Conservation (phyloP, 1,284 basidiomycete species). For the Lentinula novae-zelandiae region DNA sequence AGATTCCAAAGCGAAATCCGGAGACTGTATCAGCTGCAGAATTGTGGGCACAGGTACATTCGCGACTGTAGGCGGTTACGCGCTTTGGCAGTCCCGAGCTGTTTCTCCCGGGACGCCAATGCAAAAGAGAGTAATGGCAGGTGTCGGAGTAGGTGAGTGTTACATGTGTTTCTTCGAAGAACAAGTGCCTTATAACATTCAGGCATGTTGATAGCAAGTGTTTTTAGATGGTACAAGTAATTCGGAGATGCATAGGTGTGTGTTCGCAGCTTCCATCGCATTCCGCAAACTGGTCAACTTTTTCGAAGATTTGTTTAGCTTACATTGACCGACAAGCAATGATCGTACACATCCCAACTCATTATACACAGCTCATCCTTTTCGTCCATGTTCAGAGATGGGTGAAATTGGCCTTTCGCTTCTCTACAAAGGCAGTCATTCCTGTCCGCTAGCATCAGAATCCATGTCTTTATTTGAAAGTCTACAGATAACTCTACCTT, state of each 20-base stretch:
- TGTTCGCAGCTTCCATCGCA: not conserved
- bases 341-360: slow-evolving; percentile 5
- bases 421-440: slow-evolving; percentile 97
- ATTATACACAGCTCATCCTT: not conserved
- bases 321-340: not conserved
- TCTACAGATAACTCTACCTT: slow-evolving; percentile 53
- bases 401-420: slow-evolving; percentile 86
- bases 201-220: slow-evolving; percentile 33
- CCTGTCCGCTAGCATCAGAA: slow-evolving; percentile 41
- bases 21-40: slow-evolving; percentile 49
- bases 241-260: not conserved
- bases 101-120: slow-evolving; percentile 40
- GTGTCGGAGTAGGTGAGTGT: slow-evolving; percentile 45
- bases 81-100: slow-evolving; percentile 44
- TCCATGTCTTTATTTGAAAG: not conserved
- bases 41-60: slow-evolving; percentile 48
- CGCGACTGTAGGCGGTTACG: slow-evolving; percentile 45
- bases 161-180: not conserved
- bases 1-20: slow-evolving; percentile 6
- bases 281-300: not conserved
- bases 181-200: not conserved
- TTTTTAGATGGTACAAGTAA: slow-evolving; percentile 36
- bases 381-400: slow-evolving; percentile 38
- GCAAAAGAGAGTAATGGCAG: slow-evolving; percentile 44
- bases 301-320: not conserved